Conservation (phyloP, 2,329 filamentous ascomycete species). For the Biscogniauxia sp. region DNA sequence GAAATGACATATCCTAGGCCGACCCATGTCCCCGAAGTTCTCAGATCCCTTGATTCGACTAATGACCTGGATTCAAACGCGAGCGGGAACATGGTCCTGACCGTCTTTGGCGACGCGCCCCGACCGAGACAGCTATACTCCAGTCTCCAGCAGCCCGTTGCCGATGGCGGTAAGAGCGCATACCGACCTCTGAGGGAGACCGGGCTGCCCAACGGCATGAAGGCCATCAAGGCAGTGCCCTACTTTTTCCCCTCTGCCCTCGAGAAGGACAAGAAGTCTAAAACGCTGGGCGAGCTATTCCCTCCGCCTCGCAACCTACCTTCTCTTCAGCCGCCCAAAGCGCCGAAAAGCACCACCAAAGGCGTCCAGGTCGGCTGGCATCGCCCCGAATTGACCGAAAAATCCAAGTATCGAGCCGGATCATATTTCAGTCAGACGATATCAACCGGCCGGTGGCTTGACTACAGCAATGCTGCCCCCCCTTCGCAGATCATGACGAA, state of each 20-base stretch:
- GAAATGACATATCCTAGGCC: slow-evolving; percentile 53
- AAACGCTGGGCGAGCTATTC: slow-evolving; percentile 72
- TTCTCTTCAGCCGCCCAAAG: slow-evolving; percentile 68
- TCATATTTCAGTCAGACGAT: slow-evolving; percentile 67
- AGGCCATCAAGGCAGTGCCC: slow-evolving; percentile 64
- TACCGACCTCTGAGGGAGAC: slow-evolving; percentile 57
- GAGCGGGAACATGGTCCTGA: slow-evolving; percentile 62
- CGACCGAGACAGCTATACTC: slow-evolving; percentile 80
- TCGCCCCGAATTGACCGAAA: slow-evolving; percentile 53
- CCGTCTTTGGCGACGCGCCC: slow-evolving; percentile 72
- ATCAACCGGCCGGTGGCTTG: slow-evolving; percentile 66
- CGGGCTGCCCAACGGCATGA: slow-evolving; percentile 71
- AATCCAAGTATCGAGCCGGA: slow-evolving; percentile 50
- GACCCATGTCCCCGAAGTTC: slow-evolving; percentile 34
- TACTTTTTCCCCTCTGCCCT: slow-evolving; percentile 32
- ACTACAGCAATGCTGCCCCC: slow-evolving; percentile 64
- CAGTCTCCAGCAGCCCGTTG: slow-evolving; percentile 63
- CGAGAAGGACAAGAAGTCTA: slow-evolving; percentile 51
- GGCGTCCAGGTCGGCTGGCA: slow-evolving; percentile 54
- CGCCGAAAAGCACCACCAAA: slow-evolving; percentile 67
- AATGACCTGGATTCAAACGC: slow-evolving; percentile 39
- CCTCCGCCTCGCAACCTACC: slow-evolving; percentile 64
- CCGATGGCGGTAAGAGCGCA: slow-evolving; percentile 22
- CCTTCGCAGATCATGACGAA: slow-evolving; percentile 56
- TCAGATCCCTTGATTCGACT: slow-evolving; percentile 37